Evolutionary conservation across 202 grass and related monocot genomes (phyloP).

Genomic region (Eragrostis tef): DNA sequence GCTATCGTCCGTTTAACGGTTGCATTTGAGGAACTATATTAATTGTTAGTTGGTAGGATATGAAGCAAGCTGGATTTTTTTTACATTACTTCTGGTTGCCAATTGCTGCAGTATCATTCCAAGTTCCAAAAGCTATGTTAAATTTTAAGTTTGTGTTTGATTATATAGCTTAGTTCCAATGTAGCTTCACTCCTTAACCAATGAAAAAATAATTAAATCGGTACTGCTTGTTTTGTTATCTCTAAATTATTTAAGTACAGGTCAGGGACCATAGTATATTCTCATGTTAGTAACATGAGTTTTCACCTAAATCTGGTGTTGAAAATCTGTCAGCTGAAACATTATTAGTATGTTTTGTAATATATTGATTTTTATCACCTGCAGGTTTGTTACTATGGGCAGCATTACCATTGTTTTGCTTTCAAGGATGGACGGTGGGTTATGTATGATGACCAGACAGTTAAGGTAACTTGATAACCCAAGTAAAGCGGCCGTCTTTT

Average conservation of each 20-base stretch:
- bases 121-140: neutral
- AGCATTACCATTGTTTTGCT: slow-evolving; percentile 99
- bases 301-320: slow-evolving; percentile 31
- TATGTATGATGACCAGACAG: slow-evolving; percentile 99
- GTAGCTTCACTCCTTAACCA: neutral
- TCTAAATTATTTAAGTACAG: neutral
- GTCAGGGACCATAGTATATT: neutral
- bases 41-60: slow-evolving; percentile 8
- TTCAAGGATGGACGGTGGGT: slow-evolving; percentile 87
- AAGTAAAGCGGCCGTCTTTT: slow-evolving; percentile 29
- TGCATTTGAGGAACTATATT: neutral
- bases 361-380: slow-evolving; percentile 40
- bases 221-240: slow-evolving; percentile 5
- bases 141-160: slow-evolving; percentile 3
- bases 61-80: neutral
- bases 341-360: slow-evolving; percentile 2
- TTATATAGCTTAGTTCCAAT: neutral
- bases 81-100: neutral
- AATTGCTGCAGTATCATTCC: neutral
- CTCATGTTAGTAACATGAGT: neutral
- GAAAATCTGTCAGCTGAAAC: neutral
- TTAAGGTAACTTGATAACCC: slow-evolving; percentile 68
- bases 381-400: slow-evolving; percentile 99
- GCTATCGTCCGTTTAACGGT: neutral
- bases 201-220: neutral